Evolutionary conservation across 2,329 filamentous ascomycete species (phyloP).

Genomic region (Byssochlamys sp.): DNA sequence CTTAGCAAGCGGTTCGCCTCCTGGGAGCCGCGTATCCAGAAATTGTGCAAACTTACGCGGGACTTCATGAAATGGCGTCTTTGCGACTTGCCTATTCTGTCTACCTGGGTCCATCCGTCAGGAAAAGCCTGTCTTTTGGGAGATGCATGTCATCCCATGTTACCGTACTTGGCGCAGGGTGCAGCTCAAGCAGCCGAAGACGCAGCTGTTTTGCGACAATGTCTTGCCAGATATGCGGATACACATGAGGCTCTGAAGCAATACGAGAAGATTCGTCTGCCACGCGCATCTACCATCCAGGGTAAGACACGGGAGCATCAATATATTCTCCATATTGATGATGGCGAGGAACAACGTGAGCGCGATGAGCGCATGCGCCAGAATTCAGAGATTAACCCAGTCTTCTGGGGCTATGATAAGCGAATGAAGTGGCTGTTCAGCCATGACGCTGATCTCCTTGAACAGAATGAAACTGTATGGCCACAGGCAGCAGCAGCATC

Average conservation of each 20-base stretch:
- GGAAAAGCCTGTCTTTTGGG: constrained; percentile 51
- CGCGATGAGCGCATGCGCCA: constrained; percentile 11
- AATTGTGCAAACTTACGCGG: constrained; percentile 28
- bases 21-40: constrained; percentile 30
- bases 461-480: neutral
- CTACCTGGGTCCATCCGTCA: constrained; percentile 45
- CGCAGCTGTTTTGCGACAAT: constrained; percentile 50
- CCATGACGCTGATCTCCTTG: neutral
- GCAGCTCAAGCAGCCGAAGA: constrained; percentile 62
- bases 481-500: neutral
- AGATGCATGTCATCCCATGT: constrained; percentile 58
- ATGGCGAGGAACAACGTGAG: constrained; percentile 10
- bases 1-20: constrained; percentile 24
- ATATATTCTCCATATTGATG: constrained; percentile 13
- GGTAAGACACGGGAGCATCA: constrained; percentile 11
- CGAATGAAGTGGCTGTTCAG: constrained; percentile 1
- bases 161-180: constrained; percentile 59
- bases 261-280: constrained; percentile 11
- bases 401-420: constrained; percentile 2
- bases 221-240: constrained; percentile 28
- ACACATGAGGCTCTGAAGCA: constrained; percentile 8
- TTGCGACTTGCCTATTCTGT: constrained; percentile 48
- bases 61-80: constrained; percentile 59
- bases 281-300: constrained; percentile 9
- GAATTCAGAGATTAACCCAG: constrained; percentile 5